Conservation (phyloP, 768 basidiomycete genomes). For the Tremella mesenterica region DNA sequence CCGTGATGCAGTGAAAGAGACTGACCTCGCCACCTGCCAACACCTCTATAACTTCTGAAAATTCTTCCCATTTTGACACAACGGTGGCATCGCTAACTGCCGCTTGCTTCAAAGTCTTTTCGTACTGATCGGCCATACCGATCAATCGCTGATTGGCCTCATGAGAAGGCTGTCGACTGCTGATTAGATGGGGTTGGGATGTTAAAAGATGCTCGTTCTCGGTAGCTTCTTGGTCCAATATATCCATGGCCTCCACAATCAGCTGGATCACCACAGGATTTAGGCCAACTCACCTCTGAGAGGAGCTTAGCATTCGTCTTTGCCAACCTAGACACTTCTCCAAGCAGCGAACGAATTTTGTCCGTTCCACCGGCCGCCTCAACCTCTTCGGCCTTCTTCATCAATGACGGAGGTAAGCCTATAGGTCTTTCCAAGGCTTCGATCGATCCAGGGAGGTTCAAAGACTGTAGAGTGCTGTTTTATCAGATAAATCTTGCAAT, state of each 20-base stretch:
- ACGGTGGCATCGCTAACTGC: constrained; percentile 67
- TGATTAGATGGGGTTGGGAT: constrained; percentile 32
- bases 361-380: constrained; percentile 65
- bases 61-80: constrained; percentile 76
- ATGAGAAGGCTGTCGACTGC: constrained; percentile 58
- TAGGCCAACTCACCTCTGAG: constrained; percentile 57
- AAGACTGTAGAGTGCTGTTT: constrained; percentile 56
- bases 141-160: constrained; percentile 69
- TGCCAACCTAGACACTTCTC: constrained; percentile 62
- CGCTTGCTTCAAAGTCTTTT: constrained; percentile 63
- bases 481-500: not conserved
- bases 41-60: constrained; percentile 63
- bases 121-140: constrained; percentile 62
- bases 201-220: constrained; percentile 45
- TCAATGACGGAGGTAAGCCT: constrained; percentile 76
- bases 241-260: constrained; percentile 64
- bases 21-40: constrained; percentile 61
- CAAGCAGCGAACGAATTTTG: constrained; percentile 61
- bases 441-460: constrained; percentile 74
- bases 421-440: constrained; percentile 80
- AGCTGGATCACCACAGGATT: not conserved
- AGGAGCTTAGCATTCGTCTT: constrained; percentile 56
- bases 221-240: constrained; percentile 70
- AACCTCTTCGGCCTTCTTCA: constrained; percentile 78
- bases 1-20: not conserved